Evolutionary conservation across 306 rosid genomes (phyloP).

Genomic region (Spatholobus suberectus): DNA sequence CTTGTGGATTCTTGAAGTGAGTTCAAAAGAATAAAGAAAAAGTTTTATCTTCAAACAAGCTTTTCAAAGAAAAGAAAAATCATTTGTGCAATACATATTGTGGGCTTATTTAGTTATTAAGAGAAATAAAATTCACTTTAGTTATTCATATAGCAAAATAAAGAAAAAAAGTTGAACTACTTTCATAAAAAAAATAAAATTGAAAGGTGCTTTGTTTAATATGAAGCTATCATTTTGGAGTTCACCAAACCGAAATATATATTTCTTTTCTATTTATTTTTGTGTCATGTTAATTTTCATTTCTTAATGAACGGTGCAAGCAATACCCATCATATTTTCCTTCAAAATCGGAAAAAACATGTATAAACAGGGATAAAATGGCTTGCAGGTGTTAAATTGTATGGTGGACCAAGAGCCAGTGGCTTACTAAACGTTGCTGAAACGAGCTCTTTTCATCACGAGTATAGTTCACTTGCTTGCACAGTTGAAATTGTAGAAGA

Average conservation of each 20-base stretch:
- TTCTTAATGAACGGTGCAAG: not conserved
- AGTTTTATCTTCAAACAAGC: not conserved
- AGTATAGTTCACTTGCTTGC: conserved; percentile 81
- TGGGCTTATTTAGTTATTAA: not conserved
- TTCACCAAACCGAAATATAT: conserved; percentile 12
- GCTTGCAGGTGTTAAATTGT: conserved; percentile 71
- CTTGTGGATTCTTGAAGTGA: conserved; percentile 14
- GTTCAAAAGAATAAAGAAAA: not conserved
- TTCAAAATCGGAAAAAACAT: not conserved
- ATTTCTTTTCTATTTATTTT: not conserved
- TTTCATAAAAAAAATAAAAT: not conserved
- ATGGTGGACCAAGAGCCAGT: conserved; percentile 85
- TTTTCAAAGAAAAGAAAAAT: not conserved
- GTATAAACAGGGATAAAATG: not conserved
- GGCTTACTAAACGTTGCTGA: conserved; percentile 54
- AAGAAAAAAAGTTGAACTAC: not conserved
- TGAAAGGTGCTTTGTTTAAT: not conserved
- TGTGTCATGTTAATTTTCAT: not conserved
- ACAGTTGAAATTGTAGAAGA: conserved; percentile 86
- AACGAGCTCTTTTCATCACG: conserved; percentile 67
- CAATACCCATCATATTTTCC: not conserved
- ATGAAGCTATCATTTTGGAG: not conserved
- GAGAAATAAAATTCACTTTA: not conserved
- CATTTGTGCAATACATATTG: not conserved
- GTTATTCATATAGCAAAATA: not conserved